Base-by-base conservation (phyloP, 352 stramenopile species). In the Globisporangium barbulae region DNA sequence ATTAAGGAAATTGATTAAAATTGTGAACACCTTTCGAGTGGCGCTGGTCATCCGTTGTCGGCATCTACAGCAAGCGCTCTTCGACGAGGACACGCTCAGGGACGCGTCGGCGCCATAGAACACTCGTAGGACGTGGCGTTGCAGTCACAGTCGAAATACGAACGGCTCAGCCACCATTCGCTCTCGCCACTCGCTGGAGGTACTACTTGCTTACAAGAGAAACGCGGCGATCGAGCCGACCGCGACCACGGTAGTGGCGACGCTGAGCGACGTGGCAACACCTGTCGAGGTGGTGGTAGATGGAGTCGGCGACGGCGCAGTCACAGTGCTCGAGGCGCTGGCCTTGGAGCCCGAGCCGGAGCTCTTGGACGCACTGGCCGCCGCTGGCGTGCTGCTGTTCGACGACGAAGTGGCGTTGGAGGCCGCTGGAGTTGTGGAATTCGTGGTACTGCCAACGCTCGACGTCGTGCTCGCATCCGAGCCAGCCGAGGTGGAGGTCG, bases 211-310 rank as follows among this genome's bases (percentile, higher is more conserved):
- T 42, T 62, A 62, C 56, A 62, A 30, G 56, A 53, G 17, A 42
- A 62, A 42, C 19, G 28, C 42, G 33, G 56, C 41, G 39, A 62
- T 53, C 17, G 56, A 62, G 12, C 42, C 56, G 5, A 62, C 56
- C 9, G 45, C 42, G 19, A 62, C 56, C 13, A 31, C 42, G 13
- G 49, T 55, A 28, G 49, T 55, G 17, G 56, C 56, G 21, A 42
- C 42, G 42, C 56, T 62, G 7, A 62, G 39, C 13, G 56, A 62
- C 41, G 30, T 28, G 19, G 22, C 44, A 17, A 54, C 41, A 9
- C 39, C 56, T 17, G 39, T 22, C 13, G 56, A 62, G n/a, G 17
- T 12, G 28, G 56, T n/a, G 3, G 42, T 25, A n/a, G 54, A 21
- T 13, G 54, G 13, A 4, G 55, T 42, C n/a, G 54, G 37, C 15